These are phyloP conservation scores for Calonectria pauciramosa DNA, from an alignment of 2,329 filamentous ascomycete species.

Conservation along the genomic window DNA sequence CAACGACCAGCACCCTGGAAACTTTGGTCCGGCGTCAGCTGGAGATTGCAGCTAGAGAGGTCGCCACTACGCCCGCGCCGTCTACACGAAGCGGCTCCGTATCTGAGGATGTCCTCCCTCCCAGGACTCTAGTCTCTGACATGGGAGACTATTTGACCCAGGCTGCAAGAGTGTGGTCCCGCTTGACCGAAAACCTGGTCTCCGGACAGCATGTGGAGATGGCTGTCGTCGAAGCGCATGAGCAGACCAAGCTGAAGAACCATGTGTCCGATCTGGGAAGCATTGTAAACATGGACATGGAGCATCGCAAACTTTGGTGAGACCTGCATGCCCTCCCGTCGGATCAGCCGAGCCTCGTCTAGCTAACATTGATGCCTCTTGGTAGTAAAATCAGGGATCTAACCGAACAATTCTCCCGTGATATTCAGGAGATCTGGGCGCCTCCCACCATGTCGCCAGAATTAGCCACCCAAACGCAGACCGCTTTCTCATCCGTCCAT, in stretches of 20 bases:
- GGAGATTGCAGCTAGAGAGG: slow-evolving; percentile 40
- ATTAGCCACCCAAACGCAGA: slow-evolving; percentile 32
- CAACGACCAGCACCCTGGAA: slow-evolving; percentile 41
- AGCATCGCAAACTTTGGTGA: slow-evolving; percentile 52
- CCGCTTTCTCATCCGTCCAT: slow-evolving; percentile 38
- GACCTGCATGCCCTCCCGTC: slow-evolving; percentile 18
- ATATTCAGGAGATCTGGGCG: slow-evolving; percentile 51
- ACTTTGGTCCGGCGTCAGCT: slow-evolving; percentile 47
- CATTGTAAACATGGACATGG: slow-evolving; percentile 50
- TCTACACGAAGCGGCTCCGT: not conserved
- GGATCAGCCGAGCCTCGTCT: slow-evolving; percentile 6
- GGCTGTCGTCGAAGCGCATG: slow-evolving; percentile 46
- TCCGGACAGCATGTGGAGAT: slow-evolving; percentile 50
- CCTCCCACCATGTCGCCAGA: slow-evolving; percentile 31
- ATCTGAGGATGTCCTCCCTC: slow-evolving; percentile 27
- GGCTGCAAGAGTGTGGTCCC: slow-evolving; percentile 51
- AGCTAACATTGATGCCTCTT: slow-evolving; percentile 29
- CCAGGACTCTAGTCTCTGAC: slow-evolving; percentile 48
- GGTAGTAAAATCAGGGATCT: slow-evolving; percentile 52
- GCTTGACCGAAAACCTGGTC: slow-evolving; percentile 51
- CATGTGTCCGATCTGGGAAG: slow-evolving; percentile 47
- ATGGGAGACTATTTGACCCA: slow-evolving; percentile 54
- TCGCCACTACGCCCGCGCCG: slow-evolving; percentile 35
- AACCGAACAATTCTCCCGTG: slow-evolving; percentile 50
- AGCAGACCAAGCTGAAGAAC: slow-evolving; percentile 41